phyloP scores from a whole-genome alignment of 1,284 basidiomycete genomes.

The Earliella scabrosa region DNA sequence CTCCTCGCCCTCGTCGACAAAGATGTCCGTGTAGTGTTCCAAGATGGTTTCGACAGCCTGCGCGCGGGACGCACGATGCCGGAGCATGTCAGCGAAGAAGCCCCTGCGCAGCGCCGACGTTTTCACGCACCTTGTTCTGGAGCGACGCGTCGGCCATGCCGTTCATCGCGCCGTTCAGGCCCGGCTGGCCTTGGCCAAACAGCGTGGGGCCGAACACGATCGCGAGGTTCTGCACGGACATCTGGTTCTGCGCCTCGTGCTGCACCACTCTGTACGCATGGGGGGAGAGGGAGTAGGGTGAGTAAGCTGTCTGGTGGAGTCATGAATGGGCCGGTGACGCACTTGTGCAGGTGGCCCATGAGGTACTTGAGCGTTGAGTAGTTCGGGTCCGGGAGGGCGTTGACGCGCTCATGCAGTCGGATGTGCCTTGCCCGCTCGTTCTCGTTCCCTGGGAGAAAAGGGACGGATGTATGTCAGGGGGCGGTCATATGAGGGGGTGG shows the following conservation, averaged over 20 bases:
- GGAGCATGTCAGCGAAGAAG: constrained; percentile 1
- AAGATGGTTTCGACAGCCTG: constrained; percentile 89
- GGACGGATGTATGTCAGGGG: not conserved
- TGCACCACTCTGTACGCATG: constrained; percentile 67
- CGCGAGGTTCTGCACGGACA: constrained; percentile 92
- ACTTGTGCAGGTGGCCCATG: constrained; percentile 93
- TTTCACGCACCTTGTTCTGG: constrained; percentile 62
- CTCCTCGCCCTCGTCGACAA: constrained; percentile 68
- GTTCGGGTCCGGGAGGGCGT: constrained; percentile 97
- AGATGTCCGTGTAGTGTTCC: constrained; percentile 86
- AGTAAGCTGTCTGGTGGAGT: not conserved
- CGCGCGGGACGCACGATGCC: not conserved
- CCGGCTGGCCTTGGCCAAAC: constrained; percentile 60
- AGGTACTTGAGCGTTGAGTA: constrained; percentile 98
- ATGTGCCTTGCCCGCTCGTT: constrained; percentile 95
- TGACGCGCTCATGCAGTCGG: constrained; percentile 94
- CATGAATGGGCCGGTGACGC: constrained; percentile 26
- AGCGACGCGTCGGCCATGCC: constrained; percentile 62
- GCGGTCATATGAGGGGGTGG: constrained; percentile 3
- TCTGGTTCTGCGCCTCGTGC: constrained; percentile 83
- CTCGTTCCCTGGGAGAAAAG: constrained; percentile 72
- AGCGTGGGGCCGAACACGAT: constrained; percentile 98
- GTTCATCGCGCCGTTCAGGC: constrained; percentile 37
- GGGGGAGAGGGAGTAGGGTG: not conserved
- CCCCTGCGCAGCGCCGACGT: constrained; percentile 5